Base-by-base conservation (phyloP, 83 land plant genomes). In the Picea abies region DNA sequence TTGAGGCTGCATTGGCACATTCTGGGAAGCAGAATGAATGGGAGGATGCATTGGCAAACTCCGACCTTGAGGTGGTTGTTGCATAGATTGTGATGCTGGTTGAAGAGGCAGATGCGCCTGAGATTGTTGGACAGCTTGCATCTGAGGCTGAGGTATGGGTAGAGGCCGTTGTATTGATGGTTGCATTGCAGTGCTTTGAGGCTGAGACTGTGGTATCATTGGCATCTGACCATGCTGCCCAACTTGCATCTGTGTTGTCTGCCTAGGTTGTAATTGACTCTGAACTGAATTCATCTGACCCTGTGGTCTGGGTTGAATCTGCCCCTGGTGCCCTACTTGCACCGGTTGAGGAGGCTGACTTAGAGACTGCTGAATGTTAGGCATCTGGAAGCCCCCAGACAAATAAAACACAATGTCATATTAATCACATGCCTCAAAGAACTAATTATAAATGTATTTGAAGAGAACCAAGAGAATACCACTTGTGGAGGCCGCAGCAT, bases 401-500 rank as follows among this genome's bases (percentile, higher is more conserved):
- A 52, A 67, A 72, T 25, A 60, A 4, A 7, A 60, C 66, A 15
- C 25, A 16, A 20, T 35, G 39, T 63, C 14, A 32, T 81, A 80
- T 23, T 66, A n/a, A 32, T 23, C 60, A 58, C 68, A 29, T 20
- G 49, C 66, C 73, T 69, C 4, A 56, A 52, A 69, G 25, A 70
- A 60, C 23, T 23, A 17, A 52, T 37, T 15, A 58, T 3, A 82
- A 52, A 79, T 37, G n/a, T 56, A 60, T 15, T 32, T 44, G n/a
- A 25, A 26, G 6, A 39, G 66, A 41, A 63, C 3, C 32, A 81
- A 60, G 61, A 61, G 16, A 85, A 82, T 91, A 91, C 97, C 90
- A 84, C 86, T 84, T 90, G 90, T n/a, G 95, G 92, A 81, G 99
- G 92, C 75, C 90, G 90, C 71, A 96, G 91, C 99, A 96, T 96